phyloP scores from a whole-genome alignment of 192 early-diverging fungal species.

The Lobulomyces angularis region DNA sequence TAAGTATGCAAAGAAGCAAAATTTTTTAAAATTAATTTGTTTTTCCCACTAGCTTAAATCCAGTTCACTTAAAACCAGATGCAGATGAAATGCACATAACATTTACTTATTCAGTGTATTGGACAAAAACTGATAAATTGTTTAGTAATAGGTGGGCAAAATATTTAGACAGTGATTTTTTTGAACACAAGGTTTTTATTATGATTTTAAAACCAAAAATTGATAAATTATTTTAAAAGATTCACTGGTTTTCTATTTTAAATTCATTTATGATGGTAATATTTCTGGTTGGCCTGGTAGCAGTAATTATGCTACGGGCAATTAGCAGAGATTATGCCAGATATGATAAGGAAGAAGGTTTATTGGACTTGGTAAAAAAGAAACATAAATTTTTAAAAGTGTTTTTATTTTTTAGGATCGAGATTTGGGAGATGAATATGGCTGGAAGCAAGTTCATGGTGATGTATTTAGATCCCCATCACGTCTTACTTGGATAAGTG shows the following conservation, averaged over 20 bases:
- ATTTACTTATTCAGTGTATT: constrained; percentile 66
- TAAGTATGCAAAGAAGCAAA: neutral
- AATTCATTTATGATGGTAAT: constrained; percentile 90
- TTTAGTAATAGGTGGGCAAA: constrained; percentile 76
- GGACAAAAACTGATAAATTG: constrained; percentile 29
- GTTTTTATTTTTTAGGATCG: constrained; percentile 27
- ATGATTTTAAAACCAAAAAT: neutral
- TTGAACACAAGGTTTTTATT: constrained; percentile 65
- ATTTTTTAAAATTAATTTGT: neutral
- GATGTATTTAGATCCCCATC: constrained; percentile 92
- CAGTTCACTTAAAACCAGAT: neutral
- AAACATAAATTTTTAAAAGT: constrained; percentile 3
- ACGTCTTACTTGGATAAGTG: constrained; percentile 59
- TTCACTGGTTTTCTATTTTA: constrained; percentile 89
- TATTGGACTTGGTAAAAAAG: constrained; percentile 49
- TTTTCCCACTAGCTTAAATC: neutral
- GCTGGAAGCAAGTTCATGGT: constrained; percentile 95
- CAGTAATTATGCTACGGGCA: constrained; percentile 75
- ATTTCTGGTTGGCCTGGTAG: constrained; percentile 83
- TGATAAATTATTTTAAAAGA: constrained; percentile 19
- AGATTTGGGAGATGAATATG: constrained; percentile 82
- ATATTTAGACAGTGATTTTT: constrained; percentile 65
- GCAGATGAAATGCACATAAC: constrained; percentile 20
- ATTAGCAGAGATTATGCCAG: constrained; percentile 86
- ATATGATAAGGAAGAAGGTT: constrained; percentile 64